phyloP scores from a whole-genome alignment of 345 rosid species.

The Gossypium thurberi region DNA sequence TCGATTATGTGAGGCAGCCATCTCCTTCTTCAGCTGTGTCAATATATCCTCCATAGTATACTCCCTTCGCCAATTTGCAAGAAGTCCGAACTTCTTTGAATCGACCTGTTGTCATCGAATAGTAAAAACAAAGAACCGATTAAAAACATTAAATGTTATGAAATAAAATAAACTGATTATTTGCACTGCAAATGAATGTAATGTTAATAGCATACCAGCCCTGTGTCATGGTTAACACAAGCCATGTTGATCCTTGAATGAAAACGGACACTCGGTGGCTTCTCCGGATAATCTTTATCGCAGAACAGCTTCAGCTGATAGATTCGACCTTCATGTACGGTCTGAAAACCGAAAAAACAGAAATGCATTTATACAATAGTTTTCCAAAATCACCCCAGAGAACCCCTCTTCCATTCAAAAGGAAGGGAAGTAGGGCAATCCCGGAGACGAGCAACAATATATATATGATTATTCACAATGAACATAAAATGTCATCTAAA shows the following conservation, averaged over 20 bases:
- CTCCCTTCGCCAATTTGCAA: conserved; percentile 71
- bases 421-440: neutral
- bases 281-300: conserved; percentile 94
- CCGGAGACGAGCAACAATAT: neutral
- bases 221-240: conserved; percentile 91
- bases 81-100: conserved; percentile 59
- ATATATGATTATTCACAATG: neutral
- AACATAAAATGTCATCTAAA: neutral
- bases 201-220: conserved; percentile 53
- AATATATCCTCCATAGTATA: conserved; percentile 76
- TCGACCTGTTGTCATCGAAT: conserved; percentile 45
- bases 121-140: too few species aligned
- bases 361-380: neutral
- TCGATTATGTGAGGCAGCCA: conserved; percentile 63
- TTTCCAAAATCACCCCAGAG: neutral
- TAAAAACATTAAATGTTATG: too few species aligned
- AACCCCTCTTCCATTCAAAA: too few species aligned
- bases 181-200: too few species aligned
- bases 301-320: conserved; percentile 97
- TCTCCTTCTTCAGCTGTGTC: conserved; percentile 69
- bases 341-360: conserved; percentile 28
- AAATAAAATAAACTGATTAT: too few species aligned
- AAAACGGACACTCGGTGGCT: conserved; percentile 90
- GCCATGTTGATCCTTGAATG: conserved; percentile 91
- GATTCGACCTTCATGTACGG: conserved; percentile 92